A percentile compares a stretch with the other conserved stretches of the same genome.
These are phyloP conservation scores for Posidonia oceanica DNA, from an alignment of 116 monocot species.

Conservation along the genomic window DNA sequence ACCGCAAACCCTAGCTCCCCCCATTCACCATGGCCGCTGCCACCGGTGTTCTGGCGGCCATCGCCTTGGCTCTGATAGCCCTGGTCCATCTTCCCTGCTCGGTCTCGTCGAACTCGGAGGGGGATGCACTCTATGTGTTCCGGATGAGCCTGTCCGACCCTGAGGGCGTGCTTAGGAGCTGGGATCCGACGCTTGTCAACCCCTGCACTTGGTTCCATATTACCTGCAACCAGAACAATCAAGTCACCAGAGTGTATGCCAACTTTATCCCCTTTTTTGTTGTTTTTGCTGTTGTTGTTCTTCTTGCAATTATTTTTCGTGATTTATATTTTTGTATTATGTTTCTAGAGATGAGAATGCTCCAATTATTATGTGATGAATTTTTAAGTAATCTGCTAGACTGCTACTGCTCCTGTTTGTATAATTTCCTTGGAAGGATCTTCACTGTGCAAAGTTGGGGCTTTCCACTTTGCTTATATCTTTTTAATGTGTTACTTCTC, in stretches of 20 bases:
- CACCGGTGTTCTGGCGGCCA: not conserved
- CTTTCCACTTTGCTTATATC: too few relatives aligned
- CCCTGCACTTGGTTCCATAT: conserved; percentile 98
- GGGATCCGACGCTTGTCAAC: conserved; percentile 93
- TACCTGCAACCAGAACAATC: conserved; percentile 89
- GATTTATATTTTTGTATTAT: not conserved
- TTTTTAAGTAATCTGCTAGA: too few relatives aligned
- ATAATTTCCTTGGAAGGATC: too few relatives aligned
- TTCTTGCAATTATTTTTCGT: not conserved
- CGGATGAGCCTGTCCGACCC: conserved; percentile 66
- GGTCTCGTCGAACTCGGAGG: conserved; percentile 58
- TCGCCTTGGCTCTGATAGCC: not conserved
- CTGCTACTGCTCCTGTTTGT: too few relatives aligned
- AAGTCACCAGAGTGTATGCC: conserved; percentile 71
- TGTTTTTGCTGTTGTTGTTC: not conserved
- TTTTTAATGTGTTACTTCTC: too few relatives aligned
- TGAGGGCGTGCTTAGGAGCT: conserved; percentile 72
- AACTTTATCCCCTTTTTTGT: not conserved
- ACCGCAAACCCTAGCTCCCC: conserved; percentile 13
- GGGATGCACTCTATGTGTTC: conserved; percentile 75
- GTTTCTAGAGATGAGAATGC: too few relatives aligned
- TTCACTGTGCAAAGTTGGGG: too few relatives aligned
- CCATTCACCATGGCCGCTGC: too few relatives aligned
- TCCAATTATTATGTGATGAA: too few relatives aligned
- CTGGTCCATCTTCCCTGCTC: conserved; percentile 10